These are phyloP conservation scores for Keqinozyma sinolaborantium DNA, from an alignment of 1,139 yeast genomes.

Conservation along the genomic window DNA sequence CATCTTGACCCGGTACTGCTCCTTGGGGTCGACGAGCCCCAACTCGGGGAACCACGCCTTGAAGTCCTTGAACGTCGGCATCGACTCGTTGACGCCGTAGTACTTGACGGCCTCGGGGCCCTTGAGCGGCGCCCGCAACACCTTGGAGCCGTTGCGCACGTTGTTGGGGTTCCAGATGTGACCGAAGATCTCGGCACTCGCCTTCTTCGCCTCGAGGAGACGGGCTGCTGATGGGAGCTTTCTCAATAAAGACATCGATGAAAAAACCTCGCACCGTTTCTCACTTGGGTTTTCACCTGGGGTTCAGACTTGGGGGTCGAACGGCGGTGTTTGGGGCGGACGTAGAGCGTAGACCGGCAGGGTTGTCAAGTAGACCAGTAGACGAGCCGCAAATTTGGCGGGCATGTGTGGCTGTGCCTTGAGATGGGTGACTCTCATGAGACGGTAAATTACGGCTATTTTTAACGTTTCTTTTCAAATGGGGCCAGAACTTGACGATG, in stretches of 20 bases:
- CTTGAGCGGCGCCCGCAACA: slow-evolving; percentile 65
- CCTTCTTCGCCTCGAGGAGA: slow-evolving; percentile 24
- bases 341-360: no score
- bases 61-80: slow-evolving; percentile 62
- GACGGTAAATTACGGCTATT: no score
- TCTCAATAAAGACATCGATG: slow-evolving; percentile 13
- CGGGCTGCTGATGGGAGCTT: slow-evolving; percentile 25
- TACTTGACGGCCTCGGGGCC: slow-evolving; percentile 74
- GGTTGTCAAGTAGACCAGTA: no score
- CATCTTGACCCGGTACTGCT: slow-evolving; percentile 64
- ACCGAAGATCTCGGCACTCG: slow-evolving; percentile 31
- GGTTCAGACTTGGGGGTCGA: no score
- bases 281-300: no score
- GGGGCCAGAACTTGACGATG: no score
- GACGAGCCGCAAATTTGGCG: no score
- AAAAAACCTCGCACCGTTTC: no score
- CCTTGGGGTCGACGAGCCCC: slow-evolving; percentile 68
- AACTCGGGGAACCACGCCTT: slow-evolving; percentile 56
- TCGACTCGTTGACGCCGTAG: slow-evolving; percentile 67
- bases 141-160: slow-evolving; percentile 73
- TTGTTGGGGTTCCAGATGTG: slow-evolving; percentile 58
- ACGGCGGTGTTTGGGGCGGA: no score
- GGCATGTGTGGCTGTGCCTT: no score
- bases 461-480: no score
- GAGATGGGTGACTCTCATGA: no score